Percentiles rank a stretch among this genome's conserved stretches.
phyloP scores from a whole-genome alignment of 352 stramenopile species.

The Phytophthora cryptogea region DNA sequence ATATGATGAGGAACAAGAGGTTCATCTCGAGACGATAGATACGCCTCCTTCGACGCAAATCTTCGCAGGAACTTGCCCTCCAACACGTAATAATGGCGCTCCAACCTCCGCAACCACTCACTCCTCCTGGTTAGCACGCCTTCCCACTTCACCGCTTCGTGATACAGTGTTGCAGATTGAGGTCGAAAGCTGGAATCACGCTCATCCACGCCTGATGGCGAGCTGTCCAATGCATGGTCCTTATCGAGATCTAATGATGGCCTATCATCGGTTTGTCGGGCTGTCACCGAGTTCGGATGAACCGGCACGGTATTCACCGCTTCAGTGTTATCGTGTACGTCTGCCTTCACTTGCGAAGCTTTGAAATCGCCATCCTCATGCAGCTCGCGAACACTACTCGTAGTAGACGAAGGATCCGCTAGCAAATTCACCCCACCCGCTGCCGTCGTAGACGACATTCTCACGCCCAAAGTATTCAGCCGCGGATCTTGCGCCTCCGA shows the following conservation, averaged over 20 bases:
- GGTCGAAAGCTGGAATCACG: slow-evolving; percentile 49
- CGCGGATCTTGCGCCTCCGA: slow-evolving; percentile 72
- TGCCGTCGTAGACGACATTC: slow-evolving; percentile 40
- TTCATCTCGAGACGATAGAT: slow-evolving; percentile 77
- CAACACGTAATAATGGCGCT: slow-evolving; percentile 88
- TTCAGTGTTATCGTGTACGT: slow-evolving; percentile 2
- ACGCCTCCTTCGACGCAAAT: slow-evolving; percentile 86
- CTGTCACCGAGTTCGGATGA: slow-evolving; percentile 12
- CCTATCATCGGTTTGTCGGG: slow-evolving; percentile 20
- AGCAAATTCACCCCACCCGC: slow-evolving; percentile 17
- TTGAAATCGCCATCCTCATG: slow-evolving; percentile 12
- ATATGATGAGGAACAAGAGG: slow-evolving; percentile 61
- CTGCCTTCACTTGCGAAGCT: slow-evolving; percentile 11
- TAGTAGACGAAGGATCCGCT: slow-evolving; percentile 33
- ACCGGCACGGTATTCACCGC: slow-evolving; percentile 3
- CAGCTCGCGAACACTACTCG: slow-evolving; percentile 34
- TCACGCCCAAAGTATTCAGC: slow-evolving; percentile 69
- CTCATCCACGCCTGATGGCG: slow-evolving; percentile 35
- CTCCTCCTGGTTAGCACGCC: slow-evolving; percentile 77
- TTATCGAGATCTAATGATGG: slow-evolving; percentile 33
- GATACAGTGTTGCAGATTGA: slow-evolving; percentile 72
- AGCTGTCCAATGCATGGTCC: slow-evolving; percentile 18
- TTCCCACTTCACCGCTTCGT: slow-evolving; percentile 87
- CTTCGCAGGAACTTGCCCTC: slow-evolving; percentile 84
- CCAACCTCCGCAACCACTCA: slow-evolving; percentile 81